These are phyloP conservation scores for Euphorbia corollata DNA, from an alignment of 441 rosid genomes.

Conservation along the genomic window DNA sequence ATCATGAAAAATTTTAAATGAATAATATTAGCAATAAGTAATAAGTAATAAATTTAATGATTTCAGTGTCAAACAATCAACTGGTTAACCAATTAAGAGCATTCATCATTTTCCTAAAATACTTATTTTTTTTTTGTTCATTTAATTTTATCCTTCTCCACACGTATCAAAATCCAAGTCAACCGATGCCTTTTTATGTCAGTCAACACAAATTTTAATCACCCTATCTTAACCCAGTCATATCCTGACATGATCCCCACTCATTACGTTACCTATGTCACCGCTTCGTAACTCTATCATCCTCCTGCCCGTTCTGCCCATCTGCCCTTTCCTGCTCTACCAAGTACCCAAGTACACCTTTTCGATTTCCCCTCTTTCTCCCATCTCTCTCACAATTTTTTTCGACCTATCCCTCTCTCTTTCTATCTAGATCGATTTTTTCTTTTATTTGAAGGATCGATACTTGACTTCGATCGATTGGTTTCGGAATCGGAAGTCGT, in stretches of 20 bases:
- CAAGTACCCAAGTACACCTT: slow-evolving; percentile 27
- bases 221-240: slow-evolving; percentile 13
- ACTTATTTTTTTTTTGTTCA: not conserved
- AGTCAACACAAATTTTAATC: slow-evolving; percentile 10
- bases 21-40: too few relatives aligned
- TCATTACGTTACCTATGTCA: slow-evolving; percentile 9
- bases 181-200: slow-evolving; percentile 3
- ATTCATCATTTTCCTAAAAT: slow-evolving; percentile 1
- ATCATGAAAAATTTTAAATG: too few relatives aligned
- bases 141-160: not conserved
- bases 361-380: slow-evolving; percentile 21
- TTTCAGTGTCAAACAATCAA: not conserved
- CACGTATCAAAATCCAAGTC: slow-evolving; percentile 13
- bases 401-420: not conserved
- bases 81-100: not conserved
- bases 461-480: slow-evolving; percentile 13
- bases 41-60: too few relatives aligned
- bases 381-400: slow-evolving; percentile 6
- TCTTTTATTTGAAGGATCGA: not conserved
- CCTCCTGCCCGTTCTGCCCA: slow-evolving; percentile 36
- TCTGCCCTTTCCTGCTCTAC: slow-evolving; percentile 28
- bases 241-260: slow-evolving; percentile 11
- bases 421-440: slow-evolving; percentile 22
- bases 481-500: not conserved
- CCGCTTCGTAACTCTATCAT: slow-evolving; percentile 8